Percentiles rank a stretch among this genome's conserved stretches.
Evolutionary conservation across 1,139 yeast species (phyloP).

Genomic region (Kodamaea suecica): DNA sequence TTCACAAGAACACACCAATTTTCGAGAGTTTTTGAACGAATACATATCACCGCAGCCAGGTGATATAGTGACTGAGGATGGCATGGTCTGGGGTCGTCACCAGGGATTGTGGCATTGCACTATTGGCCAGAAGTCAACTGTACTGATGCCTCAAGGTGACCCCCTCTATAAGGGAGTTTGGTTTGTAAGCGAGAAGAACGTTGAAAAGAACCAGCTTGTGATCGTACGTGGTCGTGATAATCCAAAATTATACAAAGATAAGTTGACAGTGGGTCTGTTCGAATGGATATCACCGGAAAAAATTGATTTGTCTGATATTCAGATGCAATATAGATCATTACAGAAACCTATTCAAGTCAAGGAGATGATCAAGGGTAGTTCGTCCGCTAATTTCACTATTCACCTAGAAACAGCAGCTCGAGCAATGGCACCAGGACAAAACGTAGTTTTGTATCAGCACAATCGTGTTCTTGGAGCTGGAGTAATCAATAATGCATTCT

Average conservation of each 20-base stretch:
- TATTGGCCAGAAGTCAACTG: constrained; percentile 79
- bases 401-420: constrained; percentile 45
- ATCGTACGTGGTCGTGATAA: constrained; percentile 76
- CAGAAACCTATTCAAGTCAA: constrained; percentile 49
- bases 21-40: constrained; percentile 71
- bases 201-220: constrained; percentile 63
- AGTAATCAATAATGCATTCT: constrained; percentile 20
- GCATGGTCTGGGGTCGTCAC: constrained; percentile 75
- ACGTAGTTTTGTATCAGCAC: constrained; percentile 65
- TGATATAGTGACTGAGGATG: constrained; percentile 68
- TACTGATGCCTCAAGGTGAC: constrained; percentile 84
- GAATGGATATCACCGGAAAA: constrained; percentile 38
- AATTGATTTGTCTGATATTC: constrained; percentile 7
- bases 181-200: constrained; percentile 76
- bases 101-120: constrained; percentile 92
- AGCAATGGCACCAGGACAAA: constrained; percentile 92
- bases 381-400: constrained; percentile 22
- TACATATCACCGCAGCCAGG: constrained; percentile 76
- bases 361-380: constrained; percentile 12
- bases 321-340: constrained; percentile 66
- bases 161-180: constrained; percentile 75
- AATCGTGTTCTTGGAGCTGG: constrained; percentile 82
- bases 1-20: constrained; percentile 65
- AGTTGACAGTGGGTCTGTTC: constrained; percentile 46
- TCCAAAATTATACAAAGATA: constrained; percentile 50